Evolutionary conservation across 352 stramenopile species (phyloP).

Genomic region (Phytophthora citrophthora): DNA sequence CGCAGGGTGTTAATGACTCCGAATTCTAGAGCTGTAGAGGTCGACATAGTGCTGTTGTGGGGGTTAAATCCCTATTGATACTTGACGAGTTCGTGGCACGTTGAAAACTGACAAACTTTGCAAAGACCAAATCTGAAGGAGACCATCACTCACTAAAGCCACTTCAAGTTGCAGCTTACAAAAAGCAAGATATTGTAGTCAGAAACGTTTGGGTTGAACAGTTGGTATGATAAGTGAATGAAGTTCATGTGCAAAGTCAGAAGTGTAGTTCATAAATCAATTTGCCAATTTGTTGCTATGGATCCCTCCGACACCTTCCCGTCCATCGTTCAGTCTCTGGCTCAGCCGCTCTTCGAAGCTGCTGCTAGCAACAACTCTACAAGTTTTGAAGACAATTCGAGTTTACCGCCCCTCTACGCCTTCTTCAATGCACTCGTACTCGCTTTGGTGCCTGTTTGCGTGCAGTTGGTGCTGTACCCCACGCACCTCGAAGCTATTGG

Average conservation of each 20-base stretch:
- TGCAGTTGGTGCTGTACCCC: conserved; percentile 42
- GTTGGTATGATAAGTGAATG: conserved; percentile 9
- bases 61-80: not conserved
- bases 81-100: conserved; percentile 9
- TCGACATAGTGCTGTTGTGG: conserved; percentile 19
- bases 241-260: not conserved
- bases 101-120: conserved; percentile 7
- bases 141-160: not conserved
- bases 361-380: conserved; percentile 13
- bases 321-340: conserved; percentile 16
- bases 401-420: conserved; percentile 20
- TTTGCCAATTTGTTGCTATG: conserved; percentile 14
- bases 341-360: conserved; percentile 22
- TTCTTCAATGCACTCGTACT: conserved; percentile 48
- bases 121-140: no score
- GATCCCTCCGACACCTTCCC: conserved; percentile 16
- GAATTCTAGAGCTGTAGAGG: conserved; percentile 44
- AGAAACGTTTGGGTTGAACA: not conserved
- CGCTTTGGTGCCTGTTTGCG: conserved; percentile 46
- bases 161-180: conserved; percentile 16
- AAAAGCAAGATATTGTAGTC: not conserved
- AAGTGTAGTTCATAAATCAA: conserved; percentile 9
- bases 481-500: conserved; percentile 20
- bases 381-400: not conserved
- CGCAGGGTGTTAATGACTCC: conserved; percentile 59